Evolutionary conservation across 2,329 filamentous ascomycete genomes (phyloP).

Genomic region (Diaporthe ampelina): DNA sequence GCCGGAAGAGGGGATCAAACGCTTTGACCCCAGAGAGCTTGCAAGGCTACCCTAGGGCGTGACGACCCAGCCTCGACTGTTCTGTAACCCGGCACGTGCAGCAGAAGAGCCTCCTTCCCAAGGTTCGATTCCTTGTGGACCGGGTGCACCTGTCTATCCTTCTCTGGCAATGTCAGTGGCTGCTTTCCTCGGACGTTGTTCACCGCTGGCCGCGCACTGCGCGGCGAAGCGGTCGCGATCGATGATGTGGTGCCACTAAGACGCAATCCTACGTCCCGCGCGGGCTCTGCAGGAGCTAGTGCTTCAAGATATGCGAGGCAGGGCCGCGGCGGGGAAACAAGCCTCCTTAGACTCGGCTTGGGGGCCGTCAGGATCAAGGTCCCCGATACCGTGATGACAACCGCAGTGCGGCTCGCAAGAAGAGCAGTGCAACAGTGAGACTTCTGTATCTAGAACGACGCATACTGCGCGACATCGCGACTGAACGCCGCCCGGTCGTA

Average conservation of each 20-base stretch:
- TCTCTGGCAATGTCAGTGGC: neutral
- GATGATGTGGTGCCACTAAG: conserved; percentile 17
- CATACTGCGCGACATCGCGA: conserved; percentile 23
- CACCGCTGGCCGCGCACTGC: conserved; percentile 2
- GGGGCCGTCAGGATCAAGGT: neutral
- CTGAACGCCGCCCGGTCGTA: neutral
- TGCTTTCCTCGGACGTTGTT: neutral
- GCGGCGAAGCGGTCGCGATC: conserved; percentile 6
- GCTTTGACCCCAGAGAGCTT: conserved; percentile 11
- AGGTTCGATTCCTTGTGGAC: neutral
- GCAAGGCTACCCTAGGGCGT: conserved; percentile 34
- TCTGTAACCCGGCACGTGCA: conserved; percentile 8
- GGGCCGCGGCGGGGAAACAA: conserved; percentile 20
- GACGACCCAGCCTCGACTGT: conserved; percentile 5
- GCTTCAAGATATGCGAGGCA: conserved; percentile 30
- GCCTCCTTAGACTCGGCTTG: conserved; percentile 13
- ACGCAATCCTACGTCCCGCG: conserved; percentile 12
- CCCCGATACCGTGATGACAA: neutral
- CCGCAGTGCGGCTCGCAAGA: neutral
- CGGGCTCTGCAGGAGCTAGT: conserved; percentile 22
- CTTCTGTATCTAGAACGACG: conserved; percentile 7
- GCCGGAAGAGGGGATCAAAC: conserved; percentile 28
- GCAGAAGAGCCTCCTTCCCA: neutral
- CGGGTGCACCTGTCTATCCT: conserved; percentile 6
- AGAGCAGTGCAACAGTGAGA: conserved; percentile 16